A percentile compares a stretch with the other conserved stretches of the same genome.
These are phyloP conservation scores for Fusarium sp. DNA, from an alignment of 2,329 filamentous ascomycete genomes.

Conservation along the genomic window DNA sequence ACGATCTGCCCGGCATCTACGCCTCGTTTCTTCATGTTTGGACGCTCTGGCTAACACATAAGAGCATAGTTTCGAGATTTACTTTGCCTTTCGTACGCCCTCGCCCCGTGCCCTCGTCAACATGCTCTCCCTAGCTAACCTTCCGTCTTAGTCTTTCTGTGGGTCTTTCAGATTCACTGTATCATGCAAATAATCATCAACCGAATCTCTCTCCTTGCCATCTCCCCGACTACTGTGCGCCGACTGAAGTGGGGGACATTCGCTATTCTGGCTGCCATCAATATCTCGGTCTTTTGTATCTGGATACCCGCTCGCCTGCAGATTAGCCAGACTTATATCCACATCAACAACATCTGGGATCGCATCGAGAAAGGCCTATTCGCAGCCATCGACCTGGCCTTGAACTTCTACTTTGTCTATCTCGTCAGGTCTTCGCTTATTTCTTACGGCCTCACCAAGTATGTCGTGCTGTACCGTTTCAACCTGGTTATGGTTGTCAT, in stretches of 20 bases:
- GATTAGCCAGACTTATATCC: slow-evolving; percentile 56
- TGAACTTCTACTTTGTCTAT: slow-evolving; percentile 65
- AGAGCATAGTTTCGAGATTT: slow-evolving; percentile 50
- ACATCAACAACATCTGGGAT: slow-evolving; percentile 65
- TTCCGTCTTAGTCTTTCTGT: slow-evolving; percentile 50
- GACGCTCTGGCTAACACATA: slow-evolving; percentile 14
- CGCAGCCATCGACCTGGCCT: slow-evolving; percentile 60
- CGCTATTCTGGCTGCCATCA: slow-evolving; percentile 60
- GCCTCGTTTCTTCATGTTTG: background rate
- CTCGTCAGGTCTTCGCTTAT: slow-evolving; percentile 63
- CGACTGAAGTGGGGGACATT: slow-evolving; percentile 63
- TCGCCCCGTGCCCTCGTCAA: background rate
- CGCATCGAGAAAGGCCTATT: slow-evolving; percentile 65
- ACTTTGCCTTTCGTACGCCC: slow-evolving; percentile 42
- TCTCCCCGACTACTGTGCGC: slow-evolving; percentile 54
- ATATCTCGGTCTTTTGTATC: slow-evolving; percentile 65
- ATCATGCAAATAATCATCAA: slow-evolving; percentile 69
- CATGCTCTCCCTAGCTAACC: slow-evolving; percentile 26
- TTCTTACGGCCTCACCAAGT: slow-evolving; percentile 64
- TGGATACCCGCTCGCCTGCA: slow-evolving; percentile 66
- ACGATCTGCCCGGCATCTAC: background rate
- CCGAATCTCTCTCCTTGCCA: slow-evolving; percentile 62
- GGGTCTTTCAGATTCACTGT: slow-evolving; percentile 58
- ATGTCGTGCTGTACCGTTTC: slow-evolving; percentile 61
- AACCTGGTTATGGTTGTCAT: slow-evolving; percentile 51